Conservation (phyloP, 2,329 filamentous ascomycete genomes). For the Colletotrichum sidae region DNA sequence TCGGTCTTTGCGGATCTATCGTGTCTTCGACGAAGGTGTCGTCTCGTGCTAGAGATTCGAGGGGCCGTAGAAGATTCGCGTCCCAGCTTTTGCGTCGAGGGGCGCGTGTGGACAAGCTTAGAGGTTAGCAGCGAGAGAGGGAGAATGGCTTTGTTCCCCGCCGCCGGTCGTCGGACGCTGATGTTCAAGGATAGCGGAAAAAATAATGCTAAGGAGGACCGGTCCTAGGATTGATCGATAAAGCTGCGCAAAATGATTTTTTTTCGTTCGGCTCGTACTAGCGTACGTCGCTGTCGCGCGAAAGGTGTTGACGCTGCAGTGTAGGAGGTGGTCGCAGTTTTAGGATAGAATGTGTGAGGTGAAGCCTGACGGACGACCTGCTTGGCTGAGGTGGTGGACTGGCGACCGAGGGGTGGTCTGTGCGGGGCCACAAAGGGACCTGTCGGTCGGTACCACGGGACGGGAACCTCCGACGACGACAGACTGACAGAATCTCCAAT, state of each 20-base stretch:
- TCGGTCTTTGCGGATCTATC: constrained; percentile 4
- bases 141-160: constrained; percentile 28
- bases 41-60: constrained; percentile 11
- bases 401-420: constrained; percentile 31
- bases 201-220: background rate
- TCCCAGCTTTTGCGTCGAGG: constrained; percentile 36
- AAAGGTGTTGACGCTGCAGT: constrained; percentile 24
- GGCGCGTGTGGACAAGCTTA: constrained; percentile 10
- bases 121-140: constrained; percentile 24
- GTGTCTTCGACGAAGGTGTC: constrained; percentile 12
- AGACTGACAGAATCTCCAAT: constrained; percentile 30
- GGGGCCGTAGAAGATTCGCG: constrained; percentile 33
- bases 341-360: constrained; percentile 36
- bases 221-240: background rate
- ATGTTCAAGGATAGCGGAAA: background rate
- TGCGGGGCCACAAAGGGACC: constrained; percentile 10
- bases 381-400: constrained; percentile 22
- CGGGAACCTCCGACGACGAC: constrained; percentile 38
- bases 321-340: constrained; percentile 30
- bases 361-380: constrained; percentile 33
- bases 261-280: constrained; percentile 6
- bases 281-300: constrained; percentile 8
- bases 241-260: constrained; percentile 16
- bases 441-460: constrained; percentile 14
- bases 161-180: constrained; percentile 24